A percentile compares a stretch with the other conserved stretches of the same genome.
Conservation (phyloP, 768 basidiomycete genomes). For the Trametes villosa region DNA sequence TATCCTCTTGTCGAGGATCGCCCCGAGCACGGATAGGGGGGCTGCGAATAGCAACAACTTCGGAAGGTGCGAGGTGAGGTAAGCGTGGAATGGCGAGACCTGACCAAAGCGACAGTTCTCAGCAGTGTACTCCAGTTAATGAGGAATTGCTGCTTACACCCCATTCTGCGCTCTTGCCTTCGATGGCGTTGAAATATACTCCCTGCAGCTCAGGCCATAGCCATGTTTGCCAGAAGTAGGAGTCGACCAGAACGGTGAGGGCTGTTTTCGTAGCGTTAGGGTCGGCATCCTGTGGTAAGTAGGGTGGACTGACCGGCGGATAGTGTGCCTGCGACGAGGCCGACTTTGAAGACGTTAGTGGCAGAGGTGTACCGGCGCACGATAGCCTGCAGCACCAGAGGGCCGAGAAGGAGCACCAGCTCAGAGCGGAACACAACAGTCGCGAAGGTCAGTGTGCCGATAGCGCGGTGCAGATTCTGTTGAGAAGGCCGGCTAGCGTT, state of each 20-base stretch:
- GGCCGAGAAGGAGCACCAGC: slow-evolving; percentile 65
- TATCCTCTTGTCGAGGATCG: slow-evolving; percentile 50
- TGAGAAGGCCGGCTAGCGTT: slow-evolving; percentile 44
- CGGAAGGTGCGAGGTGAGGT: slow-evolving; percentile 71
- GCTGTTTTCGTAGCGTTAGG: slow-evolving; percentile 40
- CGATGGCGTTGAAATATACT: slow-evolving; percentile 82
- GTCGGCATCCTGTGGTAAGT: not conserved
- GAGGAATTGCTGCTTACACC: slow-evolving; percentile 62
- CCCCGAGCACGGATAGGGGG: slow-evolving; percentile 63
- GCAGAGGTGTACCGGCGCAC: slow-evolving; percentile 48
- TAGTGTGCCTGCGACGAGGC: slow-evolving; percentile 48
- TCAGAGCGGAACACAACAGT: slow-evolving; percentile 83
- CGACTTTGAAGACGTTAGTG: slow-evolving; percentile 49
- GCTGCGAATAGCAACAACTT: slow-evolving; percentile 72
- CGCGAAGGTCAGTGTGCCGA: slow-evolving; percentile 67
- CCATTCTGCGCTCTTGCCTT: slow-evolving; percentile 91
- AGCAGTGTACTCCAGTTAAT: not conserved
- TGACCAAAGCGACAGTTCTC: slow-evolving; percentile 31
- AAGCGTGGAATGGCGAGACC: slow-evolving; percentile 73
- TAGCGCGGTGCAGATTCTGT: slow-evolving; percentile 42
- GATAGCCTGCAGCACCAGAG: slow-evolving; percentile 61
- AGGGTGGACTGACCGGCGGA: slow-evolving; percentile 53
- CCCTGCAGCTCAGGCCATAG: slow-evolving; percentile 89
- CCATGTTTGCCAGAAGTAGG: slow-evolving; percentile 79
- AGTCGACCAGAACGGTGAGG: slow-evolving; percentile 71